Evolutionary conservation across 495 filamentous ascomycete genomes (phyloP), one percentile per base, ranked within the genome.

Genomic region (Tetracladium marchalianum): DNA sequence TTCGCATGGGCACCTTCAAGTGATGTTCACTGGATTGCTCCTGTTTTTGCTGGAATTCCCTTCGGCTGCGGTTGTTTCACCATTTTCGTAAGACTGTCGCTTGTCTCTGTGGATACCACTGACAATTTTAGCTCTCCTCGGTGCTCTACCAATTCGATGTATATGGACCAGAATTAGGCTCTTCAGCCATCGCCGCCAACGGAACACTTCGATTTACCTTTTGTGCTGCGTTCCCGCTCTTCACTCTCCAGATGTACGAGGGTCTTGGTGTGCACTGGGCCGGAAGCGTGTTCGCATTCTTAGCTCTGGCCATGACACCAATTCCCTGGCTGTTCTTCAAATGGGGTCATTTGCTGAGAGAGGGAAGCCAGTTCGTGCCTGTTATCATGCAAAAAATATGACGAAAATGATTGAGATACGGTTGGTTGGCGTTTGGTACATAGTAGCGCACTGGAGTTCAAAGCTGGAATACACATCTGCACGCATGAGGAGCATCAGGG

Each of bases 161-260:
- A 7, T 56, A 56, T 31, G 38, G 42, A 38, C 35, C 54, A 0
- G 35, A 41, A 9, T 50, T 81, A 55, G 84, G 84, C 4, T 85
- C 87, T 1, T 85, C 81, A 0, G 85, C 87, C 0, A 66, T 92
- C 11, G 86, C 86, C 0, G 84, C 85, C 31, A 89, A 85, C 63
- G 72, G 80, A 12, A 77, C 90, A 4, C 63, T 90, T 35, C 65
- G 72, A 18, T 70, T 66, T 27, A n/a, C 70, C 13, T 88, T 90
- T 58, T 87, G 87, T 55, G 82, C 85, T n/a, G 82, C 75, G 0
- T 92, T 94, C 68, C 87, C 87, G 1, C 69, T 94, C 0, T 92
- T 94, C 70, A 90, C 86, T 4, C n/a, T 56, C 1, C 58, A 83
- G 50, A 85, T 92, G 82, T 92, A 85, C 60, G 31, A 71, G 7